phyloP scores from a whole-genome alignment of 2,329 filamentous ascomycete species.

The Pseudogymnoascus sp. region DNA sequence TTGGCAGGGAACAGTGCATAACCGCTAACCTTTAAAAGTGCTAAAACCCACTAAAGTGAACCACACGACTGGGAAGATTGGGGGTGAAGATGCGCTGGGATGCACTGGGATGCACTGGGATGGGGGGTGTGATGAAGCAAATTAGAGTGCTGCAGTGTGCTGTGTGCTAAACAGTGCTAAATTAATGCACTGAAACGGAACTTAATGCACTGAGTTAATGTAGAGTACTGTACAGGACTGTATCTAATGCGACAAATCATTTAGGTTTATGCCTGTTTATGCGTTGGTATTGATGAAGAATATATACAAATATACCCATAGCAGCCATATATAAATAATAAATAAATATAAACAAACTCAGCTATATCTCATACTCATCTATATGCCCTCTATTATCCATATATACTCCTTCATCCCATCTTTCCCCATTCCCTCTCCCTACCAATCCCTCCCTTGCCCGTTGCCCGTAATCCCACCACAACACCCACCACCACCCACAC shows the following conservation, averaged over 20 bases:
- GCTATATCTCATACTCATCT: background rate
- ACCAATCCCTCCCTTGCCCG: background rate
- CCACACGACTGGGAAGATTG: background rate
- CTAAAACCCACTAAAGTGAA: background rate
- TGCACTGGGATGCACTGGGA: background rate
- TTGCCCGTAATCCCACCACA: background rate
- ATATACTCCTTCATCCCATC: background rate
- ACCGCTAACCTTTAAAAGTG: too few species aligned
- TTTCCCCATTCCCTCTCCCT: too few species aligned
- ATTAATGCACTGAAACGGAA: background rate
- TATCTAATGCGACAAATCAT: background rate
- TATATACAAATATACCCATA: background rate
- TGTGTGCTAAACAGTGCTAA: background rate
- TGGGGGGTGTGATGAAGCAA: background rate
- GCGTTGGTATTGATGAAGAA: background rate
- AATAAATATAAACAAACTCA: background rate
- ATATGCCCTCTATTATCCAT: background rate
- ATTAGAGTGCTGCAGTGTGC: background rate
- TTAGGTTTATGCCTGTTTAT: background rate
- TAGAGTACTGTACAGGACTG: background rate
- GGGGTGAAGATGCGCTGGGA: background rate
- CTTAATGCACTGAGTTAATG: background rate
- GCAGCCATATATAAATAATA: background rate
- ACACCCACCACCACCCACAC: background rate
- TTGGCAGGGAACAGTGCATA: background rate